Base-by-base conservation (phyloP, 169 alveolate genomes). In the Cyclospora cayetanensis region DNA sequence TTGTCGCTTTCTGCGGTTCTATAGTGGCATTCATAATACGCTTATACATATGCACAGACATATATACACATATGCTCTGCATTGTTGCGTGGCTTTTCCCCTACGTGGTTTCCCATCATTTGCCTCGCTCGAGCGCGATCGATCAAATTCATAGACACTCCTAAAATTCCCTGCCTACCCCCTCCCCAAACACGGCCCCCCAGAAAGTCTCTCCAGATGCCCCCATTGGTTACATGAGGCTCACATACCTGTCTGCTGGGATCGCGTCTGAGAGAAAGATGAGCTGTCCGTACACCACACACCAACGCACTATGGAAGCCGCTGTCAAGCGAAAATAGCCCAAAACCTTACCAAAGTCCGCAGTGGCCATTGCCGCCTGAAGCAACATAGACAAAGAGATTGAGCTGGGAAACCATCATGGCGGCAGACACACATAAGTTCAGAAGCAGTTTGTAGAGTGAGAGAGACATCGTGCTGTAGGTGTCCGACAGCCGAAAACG, bases 311-410 rank as follows among this genome's bases (percentile, higher is more conserved):
- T n/a, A 88, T 46, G 22, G 93, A 88, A 43, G 93, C 93, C 4
- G 80, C 93, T 4, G 93, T 80, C 34, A 88, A 43, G 41, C 86
- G 85, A 22, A 88, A 70, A 29, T 74, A 37, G 27, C 93, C 93
- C 34, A 88, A 41, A n/a, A 88, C 41, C 2, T 80, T 42, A 0
- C 82, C 79, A 27, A 88, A 88, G 1, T 52, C 66, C 31, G 89
- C 88, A 1, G 88, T 88, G 25, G 93, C 88, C 79, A 88, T 63
- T 52, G 53, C 68, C 2, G 89, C 88, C 93, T 88, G 92, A 37
- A 85, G 29, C 29, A 46, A 22, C 60, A 50, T 50, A 50, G 9
- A 50, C 60, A 18, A 11, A 50, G 9, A 50, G 9, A 50, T 50
- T 11, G 9, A 50, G 60, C 25, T 9, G 9, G 60, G 60, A 11